Evolutionary conservation across 139 green algal genomes (phyloP).

Genomic region (Closterium sp.): DNA sequence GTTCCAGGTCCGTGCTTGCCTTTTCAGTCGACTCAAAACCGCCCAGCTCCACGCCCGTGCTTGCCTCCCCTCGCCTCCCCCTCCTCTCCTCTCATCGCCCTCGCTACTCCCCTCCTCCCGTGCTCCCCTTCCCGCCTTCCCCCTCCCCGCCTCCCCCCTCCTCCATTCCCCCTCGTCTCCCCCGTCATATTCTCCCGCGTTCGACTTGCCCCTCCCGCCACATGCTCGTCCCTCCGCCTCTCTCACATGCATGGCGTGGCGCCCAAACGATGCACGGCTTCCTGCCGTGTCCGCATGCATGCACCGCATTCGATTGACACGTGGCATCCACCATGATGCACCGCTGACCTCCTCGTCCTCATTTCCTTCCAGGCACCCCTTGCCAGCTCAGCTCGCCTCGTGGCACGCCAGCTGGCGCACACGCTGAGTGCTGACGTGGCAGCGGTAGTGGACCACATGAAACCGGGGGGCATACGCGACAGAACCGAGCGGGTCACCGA

Average conservation of each 20-base stretch:
- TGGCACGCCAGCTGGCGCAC: not conserved
- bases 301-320: no score
- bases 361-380: not conserved
- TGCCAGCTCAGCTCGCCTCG: not conserved
- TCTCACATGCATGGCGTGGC: not conserved
- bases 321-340: not conserved
- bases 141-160: not conserved
- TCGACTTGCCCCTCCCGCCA: no score
- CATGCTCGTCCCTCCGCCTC: not conserved
- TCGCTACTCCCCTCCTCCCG: not conserved
- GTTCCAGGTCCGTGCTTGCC: conserved; percentile 28
- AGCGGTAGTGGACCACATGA: no score
- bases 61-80: not conserved
- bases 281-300: no score
- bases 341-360: not conserved
- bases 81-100: not conserved
- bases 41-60: not conserved
- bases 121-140: not conserved
- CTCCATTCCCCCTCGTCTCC: not conserved
- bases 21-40: no score
- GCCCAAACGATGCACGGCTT: no score
- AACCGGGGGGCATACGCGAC: not conserved
- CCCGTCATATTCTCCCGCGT: no score
- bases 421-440: not conserved
- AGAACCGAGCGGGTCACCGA: not conserved